phyloP scores from a whole-genome alignment of 768 basidiomycete species.

The Psilocybe cubensis region DNA sequence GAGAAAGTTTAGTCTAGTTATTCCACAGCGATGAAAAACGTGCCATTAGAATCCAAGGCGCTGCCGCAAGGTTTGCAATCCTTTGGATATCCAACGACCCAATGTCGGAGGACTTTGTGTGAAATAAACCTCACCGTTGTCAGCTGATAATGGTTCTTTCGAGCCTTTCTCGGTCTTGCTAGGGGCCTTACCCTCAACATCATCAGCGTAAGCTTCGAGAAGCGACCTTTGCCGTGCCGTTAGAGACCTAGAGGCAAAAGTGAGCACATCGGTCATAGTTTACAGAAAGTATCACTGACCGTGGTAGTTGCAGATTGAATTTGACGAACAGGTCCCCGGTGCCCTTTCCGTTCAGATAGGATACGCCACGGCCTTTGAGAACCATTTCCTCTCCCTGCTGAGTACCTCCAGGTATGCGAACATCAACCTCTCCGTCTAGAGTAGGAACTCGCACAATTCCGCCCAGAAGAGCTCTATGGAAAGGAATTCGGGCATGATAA shows the following conservation, averaged over 20 bases:
- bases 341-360: slow-evolving; percentile 57
- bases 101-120: slow-evolving; percentile 56
- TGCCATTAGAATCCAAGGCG: slow-evolving; percentile 72
- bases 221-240: slow-evolving; percentile 85
- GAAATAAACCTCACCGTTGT: slow-evolving; percentile 82
- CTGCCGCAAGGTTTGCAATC: slow-evolving; percentile 67
- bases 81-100: slow-evolving; percentile 72
- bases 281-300: slow-evolving; percentile 52
- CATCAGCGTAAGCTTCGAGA: slow-evolving; percentile 88
- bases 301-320: slow-evolving; percentile 87
- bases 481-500: slow-evolving; percentile 86
- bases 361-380: slow-evolving; percentile 83
- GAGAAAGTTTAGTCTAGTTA: slow-evolving; percentile 15
- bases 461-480: slow-evolving; percentile 92
- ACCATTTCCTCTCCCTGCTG: slow-evolving; percentile 99
- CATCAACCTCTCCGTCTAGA: slow-evolving; percentile 93
- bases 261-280: slow-evolving; percentile 4
- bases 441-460: slow-evolving; percentile 93
- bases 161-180: slow-evolving; percentile 11
- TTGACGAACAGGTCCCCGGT: slow-evolving; percentile 89
- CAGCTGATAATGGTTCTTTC: slow-evolving; percentile 33
- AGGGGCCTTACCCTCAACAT: slow-evolving; percentile 67
- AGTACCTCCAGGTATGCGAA: slow-evolving; percentile 89
- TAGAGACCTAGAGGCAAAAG: slow-evolving; percentile 60
- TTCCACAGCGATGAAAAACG: slow-evolving; percentile 42